Evolutionary conservation across 2,329 filamentous ascomycete species (phyloP).

Genomic region (Sporothrix phasma): DNA sequence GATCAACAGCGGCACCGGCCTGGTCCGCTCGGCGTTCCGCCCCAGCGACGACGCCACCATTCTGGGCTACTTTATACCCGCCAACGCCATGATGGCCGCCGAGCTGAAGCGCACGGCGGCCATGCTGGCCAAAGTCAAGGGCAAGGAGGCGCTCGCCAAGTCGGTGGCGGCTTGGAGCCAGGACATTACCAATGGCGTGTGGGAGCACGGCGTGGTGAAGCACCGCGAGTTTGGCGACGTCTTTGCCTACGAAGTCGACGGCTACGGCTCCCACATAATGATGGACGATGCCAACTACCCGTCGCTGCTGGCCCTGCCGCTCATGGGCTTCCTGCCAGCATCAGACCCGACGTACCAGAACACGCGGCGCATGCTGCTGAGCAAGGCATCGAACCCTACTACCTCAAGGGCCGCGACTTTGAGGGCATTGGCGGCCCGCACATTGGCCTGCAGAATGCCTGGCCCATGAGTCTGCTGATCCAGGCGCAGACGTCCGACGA

Average conservation of each 20-base stretch:
- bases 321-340: conserved; percentile 62
- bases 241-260: conserved; percentile 82
- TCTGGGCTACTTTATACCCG: conserved; percentile 86
- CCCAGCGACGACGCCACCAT: conserved; percentile 94
- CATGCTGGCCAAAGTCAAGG: conserved; percentile 48
- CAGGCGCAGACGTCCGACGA: conserved; percentile 83
- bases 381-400: conserved; percentile 81
- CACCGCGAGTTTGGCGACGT: conserved; percentile 68
- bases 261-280: conserved; percentile 69
- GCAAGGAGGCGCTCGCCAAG: conserved; percentile 33
- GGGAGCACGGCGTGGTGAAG: conserved; percentile 71
- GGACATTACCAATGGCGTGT: conserved; percentile 64
- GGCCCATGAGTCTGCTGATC: conserved; percentile 91
- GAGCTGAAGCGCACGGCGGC: conserved; percentile 68
- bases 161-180: conserved; percentile 49
- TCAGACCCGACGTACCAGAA: conserved; percentile 71
- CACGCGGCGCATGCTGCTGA: conserved; percentile 68
- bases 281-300: conserved; percentile 91
- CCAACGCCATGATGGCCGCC: conserved; percentile 92
- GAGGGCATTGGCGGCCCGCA: conserved; percentile 74
- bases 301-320: conserved; percentile 65
- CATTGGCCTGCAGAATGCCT: conserved; percentile 80
- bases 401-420: conserved; percentile 65
- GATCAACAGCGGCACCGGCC: conserved; percentile 69
- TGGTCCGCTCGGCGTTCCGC: conserved; percentile 84